phyloP scores from a whole-genome alignment of 768 basidiomycete genomes.

The Panellus pusillus region DNA sequence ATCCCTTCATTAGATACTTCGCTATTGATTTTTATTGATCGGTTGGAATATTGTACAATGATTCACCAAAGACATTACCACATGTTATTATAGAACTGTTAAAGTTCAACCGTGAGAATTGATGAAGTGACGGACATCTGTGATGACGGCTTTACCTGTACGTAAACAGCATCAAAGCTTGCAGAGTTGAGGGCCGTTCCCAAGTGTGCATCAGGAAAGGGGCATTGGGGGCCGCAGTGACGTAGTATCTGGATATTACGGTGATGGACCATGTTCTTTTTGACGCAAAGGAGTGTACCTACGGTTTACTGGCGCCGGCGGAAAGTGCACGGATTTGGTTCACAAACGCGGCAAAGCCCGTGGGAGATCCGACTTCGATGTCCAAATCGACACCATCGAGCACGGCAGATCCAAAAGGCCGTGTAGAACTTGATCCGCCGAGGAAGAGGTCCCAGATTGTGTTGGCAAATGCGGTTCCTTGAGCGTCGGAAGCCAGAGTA shows the following conservation, averaged over 20 bases:
- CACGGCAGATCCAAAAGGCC: constrained; percentile 65
- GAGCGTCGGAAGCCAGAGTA: constrained; percentile 49
- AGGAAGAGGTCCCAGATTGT: constrained; percentile 71
- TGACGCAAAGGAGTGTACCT: constrained; percentile 14
- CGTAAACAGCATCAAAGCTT: constrained; percentile 64
- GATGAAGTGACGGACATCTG: constrained; percentile 6
- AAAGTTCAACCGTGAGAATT: background rate
- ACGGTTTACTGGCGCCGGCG: constrained; percentile 49
- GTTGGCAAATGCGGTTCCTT: constrained; percentile 53
- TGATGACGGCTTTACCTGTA: constrained; percentile 49
- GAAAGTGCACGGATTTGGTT: constrained; percentile 44
- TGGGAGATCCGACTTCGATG: constrained; percentile 56
- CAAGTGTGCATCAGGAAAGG: constrained; percentile 60
- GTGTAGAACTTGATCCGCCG: constrained; percentile 53
- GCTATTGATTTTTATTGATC: background rate
- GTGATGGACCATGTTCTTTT: background rate
- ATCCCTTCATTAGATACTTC: background rate
- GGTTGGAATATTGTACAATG: background rate
- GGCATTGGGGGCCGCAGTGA: constrained; percentile 57
- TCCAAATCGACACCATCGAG: constrained; percentile 67
- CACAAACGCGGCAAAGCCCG: constrained; percentile 50
- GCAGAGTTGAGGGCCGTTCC: constrained; percentile 56
- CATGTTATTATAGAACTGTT: constrained; percentile 28
- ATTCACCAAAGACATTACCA: background rate
- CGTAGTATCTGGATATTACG: constrained; percentile 44